Evolutionary conservation across 768 basidiomycete species (phyloP).

Genomic region (Hypsizygus marmoreus): DNA sequence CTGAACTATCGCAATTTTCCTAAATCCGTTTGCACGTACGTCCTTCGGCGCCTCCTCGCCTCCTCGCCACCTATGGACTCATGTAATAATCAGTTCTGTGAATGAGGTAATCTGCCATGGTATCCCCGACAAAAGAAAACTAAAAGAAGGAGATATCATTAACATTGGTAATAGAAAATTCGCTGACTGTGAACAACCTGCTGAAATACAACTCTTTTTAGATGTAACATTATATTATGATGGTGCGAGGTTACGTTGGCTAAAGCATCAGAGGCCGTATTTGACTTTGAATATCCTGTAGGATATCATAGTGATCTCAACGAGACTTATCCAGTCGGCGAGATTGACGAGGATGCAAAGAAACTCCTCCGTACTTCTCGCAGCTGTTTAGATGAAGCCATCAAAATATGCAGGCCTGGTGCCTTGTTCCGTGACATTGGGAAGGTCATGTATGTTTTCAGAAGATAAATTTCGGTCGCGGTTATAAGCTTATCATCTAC

Average conservation of each 20-base stretch:
- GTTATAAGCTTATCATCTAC: too few relatives aligned
- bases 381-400: constrained; percentile 84
- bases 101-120: constrained; percentile 99
- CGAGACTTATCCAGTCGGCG: constrained; percentile 88
- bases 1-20: constrained; percentile 90
- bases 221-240: constrained; percentile 82
- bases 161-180: constrained; percentile 77
- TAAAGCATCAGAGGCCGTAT: constrained; percentile 1
- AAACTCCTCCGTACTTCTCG: constrained; percentile 84
- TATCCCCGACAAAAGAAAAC: constrained; percentile 83
- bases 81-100: constrained; percentile 57
- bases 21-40: constrained; percentile 96
- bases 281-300: constrained; percentile 23
- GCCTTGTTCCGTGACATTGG: constrained; percentile 87
- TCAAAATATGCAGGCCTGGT: constrained; percentile 92
- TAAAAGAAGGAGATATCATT: constrained; percentile 93
- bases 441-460: constrained; percentile 71
- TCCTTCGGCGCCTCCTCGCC: constrained; percentile 18
- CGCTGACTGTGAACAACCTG: constrained; percentile 5
- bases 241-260: constrained; percentile 44
- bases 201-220: constrained; percentile 28
- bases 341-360: constrained; percentile 79
- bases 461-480: too few relatives aligned
- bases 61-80: constrained; percentile 1
- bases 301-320: constrained; percentile 94